Conservation (phyloP, 495 filamentous ascomycete species). For the Podospora pseudocomata region DNA sequence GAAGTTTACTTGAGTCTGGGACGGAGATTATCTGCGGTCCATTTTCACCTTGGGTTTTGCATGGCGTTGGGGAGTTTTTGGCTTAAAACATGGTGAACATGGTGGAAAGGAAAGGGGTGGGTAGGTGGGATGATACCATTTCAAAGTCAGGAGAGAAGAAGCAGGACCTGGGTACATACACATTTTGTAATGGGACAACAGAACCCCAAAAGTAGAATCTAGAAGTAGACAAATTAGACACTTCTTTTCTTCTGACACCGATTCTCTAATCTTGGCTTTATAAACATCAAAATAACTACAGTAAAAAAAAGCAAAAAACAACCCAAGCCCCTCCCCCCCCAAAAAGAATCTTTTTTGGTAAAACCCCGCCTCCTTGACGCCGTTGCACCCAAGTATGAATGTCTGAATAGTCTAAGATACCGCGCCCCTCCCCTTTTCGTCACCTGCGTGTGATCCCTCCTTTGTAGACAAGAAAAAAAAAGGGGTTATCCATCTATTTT, state of each 20-base stretch:
- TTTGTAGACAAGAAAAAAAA: background rate
- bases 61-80: conserved; percentile 12
- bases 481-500: background rate
- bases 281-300: background rate
- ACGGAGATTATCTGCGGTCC: too few species aligned
- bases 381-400: conserved; percentile 23
- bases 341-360: background rate
- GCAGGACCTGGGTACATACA: background rate
- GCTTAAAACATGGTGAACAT: background rate
- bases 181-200: background rate
- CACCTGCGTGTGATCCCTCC: background rate
- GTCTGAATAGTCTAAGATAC: conserved; percentile 8
- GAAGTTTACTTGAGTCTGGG: conserved; percentile 33
- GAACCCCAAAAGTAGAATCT: background rate
- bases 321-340: background rate
- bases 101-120: background rate
- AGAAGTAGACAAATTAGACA: background rate
- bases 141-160: background rate
- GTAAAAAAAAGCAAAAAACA: background rate
- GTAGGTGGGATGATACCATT: background rate
- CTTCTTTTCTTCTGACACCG: conserved; percentile 6
- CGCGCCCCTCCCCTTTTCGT: background rate
- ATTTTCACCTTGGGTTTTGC: conserved; percentile 11
- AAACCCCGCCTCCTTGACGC: conserved; percentile 26
- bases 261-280: background rate